Evolutionary conservation across 495 filamentous ascomycete species (phyloP).

Genomic region (Bacidia rubella): DNA sequence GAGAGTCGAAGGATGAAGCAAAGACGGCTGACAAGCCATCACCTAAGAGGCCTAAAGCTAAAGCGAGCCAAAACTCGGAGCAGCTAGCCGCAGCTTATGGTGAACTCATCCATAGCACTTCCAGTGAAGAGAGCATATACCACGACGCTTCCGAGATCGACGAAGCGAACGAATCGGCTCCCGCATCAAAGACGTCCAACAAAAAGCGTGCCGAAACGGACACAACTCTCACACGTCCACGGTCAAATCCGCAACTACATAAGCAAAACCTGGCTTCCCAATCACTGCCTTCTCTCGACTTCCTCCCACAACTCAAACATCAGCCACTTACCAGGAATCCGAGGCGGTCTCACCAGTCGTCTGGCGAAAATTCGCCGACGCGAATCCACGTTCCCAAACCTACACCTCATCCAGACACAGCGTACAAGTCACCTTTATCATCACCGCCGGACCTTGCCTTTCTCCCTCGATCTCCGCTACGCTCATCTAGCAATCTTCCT

Average conservation of each 20-base stretch:
- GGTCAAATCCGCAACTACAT: slow-evolving; percentile 19
- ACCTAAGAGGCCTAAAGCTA: not conserved
- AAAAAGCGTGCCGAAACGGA: slow-evolving; percentile 14
- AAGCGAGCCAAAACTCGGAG: not conserved
- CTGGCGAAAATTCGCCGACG: not conserved
- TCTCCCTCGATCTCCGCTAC: slow-evolving; percentile 13
- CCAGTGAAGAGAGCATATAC: not conserved
- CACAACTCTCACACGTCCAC: slow-evolving; percentile 18
- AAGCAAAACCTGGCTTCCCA: slow-evolving; percentile 9
- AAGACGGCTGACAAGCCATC: not conserved
- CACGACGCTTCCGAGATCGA: not conserved
- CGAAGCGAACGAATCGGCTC: slow-evolving; percentile 5
- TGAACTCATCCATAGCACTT: not conserved
- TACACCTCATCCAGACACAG: slow-evolving; percentile 3
- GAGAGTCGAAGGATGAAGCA: not conserved
- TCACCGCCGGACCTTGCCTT: slow-evolving; percentile 11
- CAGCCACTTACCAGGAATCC: slow-evolving; percentile 15
- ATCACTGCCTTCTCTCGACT: slow-evolving; percentile 14
- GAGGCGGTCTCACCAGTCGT: slow-evolving; percentile 5
- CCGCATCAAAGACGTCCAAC: slow-evolving; percentile 12
- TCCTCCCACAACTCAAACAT: slow-evolving; percentile 20
- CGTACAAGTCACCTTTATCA: slow-evolving; percentile 5
- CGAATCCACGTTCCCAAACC: slow-evolving; percentile 9
- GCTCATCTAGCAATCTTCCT: slow-evolving; percentile 10
- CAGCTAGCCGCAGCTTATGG: not conserved